phyloP scores from a whole-genome alignment of 2,329 filamentous ascomycete genomes.

The Zelopaecilomyces penicillatus region DNA sequence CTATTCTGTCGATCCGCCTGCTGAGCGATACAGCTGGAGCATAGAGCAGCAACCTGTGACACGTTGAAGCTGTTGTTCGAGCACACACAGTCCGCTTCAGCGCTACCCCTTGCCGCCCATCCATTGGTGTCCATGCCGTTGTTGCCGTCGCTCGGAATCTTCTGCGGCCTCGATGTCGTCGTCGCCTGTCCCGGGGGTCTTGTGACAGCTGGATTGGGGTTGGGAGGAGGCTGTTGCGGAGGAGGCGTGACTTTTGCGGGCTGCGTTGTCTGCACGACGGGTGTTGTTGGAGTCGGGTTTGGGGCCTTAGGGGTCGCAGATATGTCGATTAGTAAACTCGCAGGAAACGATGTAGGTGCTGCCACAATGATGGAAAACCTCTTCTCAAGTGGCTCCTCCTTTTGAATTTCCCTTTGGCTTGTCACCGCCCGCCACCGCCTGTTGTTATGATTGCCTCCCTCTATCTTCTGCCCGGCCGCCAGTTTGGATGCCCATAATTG shows the following conservation, averaged over 20 bases:
- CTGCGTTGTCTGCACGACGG: not conserved
- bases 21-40: slow-evolving; percentile 29
- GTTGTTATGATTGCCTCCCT: no score
- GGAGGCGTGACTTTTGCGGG: not conserved
- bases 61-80: slow-evolving; percentile 33
- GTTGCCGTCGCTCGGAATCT: not conserved
- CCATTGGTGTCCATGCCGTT: slow-evolving; percentile 5
- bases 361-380: slow-evolving; percentile 22
- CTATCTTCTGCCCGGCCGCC: no score
- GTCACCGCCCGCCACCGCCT: not conserved
- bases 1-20: slow-evolving; percentile 23
- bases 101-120: slow-evolving; percentile 5
- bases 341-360: slow-evolving; percentile 23
- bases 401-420: not conserved
- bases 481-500: no score
- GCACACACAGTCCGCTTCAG: slow-evolving; percentile 30
- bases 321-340: slow-evolving; percentile 4
- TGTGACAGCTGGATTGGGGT: not conserved
- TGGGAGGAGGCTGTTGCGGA: not conserved
- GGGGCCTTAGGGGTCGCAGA: slow-evolving; percentile 1
- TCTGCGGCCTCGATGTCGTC: not conserved
- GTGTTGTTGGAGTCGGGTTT: slow-evolving; percentile 7
- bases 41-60: slow-evolving; percentile 27
- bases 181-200: not conserved
- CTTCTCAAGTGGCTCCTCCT: slow-evolving; percentile 10